phyloP scores from a whole-genome alignment of 2,329 filamentous ascomycete genomes.

The Nigrospora sphaerica region DNA sequence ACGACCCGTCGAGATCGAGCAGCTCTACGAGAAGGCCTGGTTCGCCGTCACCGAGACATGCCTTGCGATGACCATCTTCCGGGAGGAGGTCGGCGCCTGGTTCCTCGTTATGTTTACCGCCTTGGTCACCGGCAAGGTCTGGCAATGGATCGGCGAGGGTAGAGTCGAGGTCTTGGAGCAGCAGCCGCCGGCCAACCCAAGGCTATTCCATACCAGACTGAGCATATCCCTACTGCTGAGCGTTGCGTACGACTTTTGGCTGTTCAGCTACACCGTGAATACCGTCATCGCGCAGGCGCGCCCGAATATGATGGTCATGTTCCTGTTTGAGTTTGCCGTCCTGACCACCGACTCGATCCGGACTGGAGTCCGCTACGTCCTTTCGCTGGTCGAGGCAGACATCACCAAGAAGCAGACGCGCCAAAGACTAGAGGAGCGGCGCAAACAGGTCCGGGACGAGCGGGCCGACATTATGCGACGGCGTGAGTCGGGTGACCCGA shows the following conservation, averaged over 20 bases:
- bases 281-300: constrained; percentile 80
- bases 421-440: constrained; percentile 60
- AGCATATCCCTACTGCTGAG: constrained; percentile 73
- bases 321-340: constrained; percentile 94
- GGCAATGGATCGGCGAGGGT: constrained; percentile 97
- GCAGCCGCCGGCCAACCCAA: constrained; percentile 83
- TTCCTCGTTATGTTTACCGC: constrained; percentile 95
- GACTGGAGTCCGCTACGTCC: constrained; percentile 68
- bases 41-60: constrained; percentile 96
- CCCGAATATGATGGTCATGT: constrained; percentile 99
- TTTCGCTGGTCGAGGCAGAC: constrained; percentile 70
- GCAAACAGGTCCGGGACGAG: constrained; percentile 58
- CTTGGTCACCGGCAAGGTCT: constrained; percentile 88
- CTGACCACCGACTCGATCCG: constrained; percentile 73
- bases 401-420: constrained; percentile 70
- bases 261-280: constrained; percentile 75
- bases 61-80: constrained; percentile 95
- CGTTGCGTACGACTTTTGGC: constrained; percentile 68
- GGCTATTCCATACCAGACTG: constrained; percentile 79
- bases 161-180: constrained; percentile 92
- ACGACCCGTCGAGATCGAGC: constrained; percentile 90
- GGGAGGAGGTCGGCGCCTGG: constrained; percentile 89
- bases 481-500: constrained; percentile 36
- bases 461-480: constrained; percentile 43
- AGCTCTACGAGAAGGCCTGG: constrained; percentile 96